These are phyloP conservation scores for Arachis stenosperma DNA, from an alignment of 306 rosid genomes.

Conservation along the genomic window DNA sequence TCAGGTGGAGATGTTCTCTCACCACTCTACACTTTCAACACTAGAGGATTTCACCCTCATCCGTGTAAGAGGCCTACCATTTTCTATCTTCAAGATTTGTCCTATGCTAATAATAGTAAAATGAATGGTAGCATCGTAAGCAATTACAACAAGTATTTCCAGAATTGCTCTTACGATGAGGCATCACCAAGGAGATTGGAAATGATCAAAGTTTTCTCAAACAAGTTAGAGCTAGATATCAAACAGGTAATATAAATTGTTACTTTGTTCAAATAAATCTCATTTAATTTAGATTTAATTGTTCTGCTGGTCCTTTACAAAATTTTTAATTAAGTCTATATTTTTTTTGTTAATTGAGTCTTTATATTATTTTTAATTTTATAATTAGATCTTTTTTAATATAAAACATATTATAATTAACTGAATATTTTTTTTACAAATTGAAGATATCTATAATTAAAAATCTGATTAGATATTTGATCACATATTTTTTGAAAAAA, in stretches of 20 bases:
- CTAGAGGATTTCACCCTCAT: slow-evolving; percentile 45
- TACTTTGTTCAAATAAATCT: too few species aligned
- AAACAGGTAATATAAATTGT: slow-evolving; percentile 50
- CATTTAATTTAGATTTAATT: too few species aligned
- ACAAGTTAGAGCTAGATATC: slow-evolving; percentile 51
- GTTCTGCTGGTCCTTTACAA: too few species aligned
- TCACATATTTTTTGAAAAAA: too few species aligned
- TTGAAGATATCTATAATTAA: too few species aligned
- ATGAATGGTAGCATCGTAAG: slow-evolving; percentile 31
- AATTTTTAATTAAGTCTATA: too few species aligned
- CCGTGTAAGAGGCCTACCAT: slow-evolving; percentile 62
- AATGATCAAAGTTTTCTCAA: slow-evolving; percentile 56
- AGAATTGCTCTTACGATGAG: slow-evolving; percentile 54
- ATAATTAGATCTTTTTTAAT: too few species aligned
- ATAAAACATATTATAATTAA: too few species aligned
- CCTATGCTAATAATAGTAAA: slow-evolving; percentile 27
- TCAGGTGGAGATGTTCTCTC: slow-evolving; percentile 26
- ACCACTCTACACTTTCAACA: slow-evolving; percentile 45
- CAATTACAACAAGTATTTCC: slow-evolving; percentile 45
- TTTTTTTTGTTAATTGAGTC: too few species aligned
- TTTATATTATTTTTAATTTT: too few species aligned
- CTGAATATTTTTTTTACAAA: too few species aligned
- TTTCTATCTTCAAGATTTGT: slow-evolving; percentile 54
- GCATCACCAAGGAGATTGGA: slow-evolving; percentile 52
- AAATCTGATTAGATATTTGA: too few species aligned